Evolutionary conservation across 2,329 filamentous ascomycete species (phyloP).

Genomic region (Colletotrichum musae): DNA sequence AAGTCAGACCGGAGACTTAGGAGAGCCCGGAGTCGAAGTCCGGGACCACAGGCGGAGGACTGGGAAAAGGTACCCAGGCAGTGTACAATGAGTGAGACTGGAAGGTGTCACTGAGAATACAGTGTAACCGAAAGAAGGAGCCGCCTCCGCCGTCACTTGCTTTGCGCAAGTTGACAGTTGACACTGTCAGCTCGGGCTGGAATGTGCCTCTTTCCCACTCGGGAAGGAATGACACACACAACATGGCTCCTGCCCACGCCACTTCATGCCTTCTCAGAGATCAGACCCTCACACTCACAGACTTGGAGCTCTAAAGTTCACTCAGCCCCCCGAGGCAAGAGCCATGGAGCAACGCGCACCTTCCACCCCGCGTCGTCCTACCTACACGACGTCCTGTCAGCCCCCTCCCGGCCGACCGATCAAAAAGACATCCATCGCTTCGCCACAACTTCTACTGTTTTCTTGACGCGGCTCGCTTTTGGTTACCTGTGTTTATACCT

Average conservation of each 20-base stretch:
- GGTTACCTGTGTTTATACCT: conserved; percentile 39
- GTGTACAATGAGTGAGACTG: no score
- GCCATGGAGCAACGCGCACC: conserved; percentile 20
- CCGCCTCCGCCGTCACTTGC: no score
- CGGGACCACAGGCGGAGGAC: no score
- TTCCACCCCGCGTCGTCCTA: no score
- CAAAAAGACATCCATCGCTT: conserved; percentile 2
- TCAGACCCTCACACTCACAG: conserved; percentile 1
- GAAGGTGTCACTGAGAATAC: no score
- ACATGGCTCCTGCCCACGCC: conserved; percentile 21
- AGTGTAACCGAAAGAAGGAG: no score
- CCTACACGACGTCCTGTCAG: no score
- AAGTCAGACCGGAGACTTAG: no score
- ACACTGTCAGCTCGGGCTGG: background rate
- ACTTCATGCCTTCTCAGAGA: conserved; percentile 31
- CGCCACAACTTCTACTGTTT: conserved; percentile 2
- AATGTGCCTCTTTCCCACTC: conserved; percentile 17
- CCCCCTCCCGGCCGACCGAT: background rate
- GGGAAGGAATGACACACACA: conserved; percentile 36
- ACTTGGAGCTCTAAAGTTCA: conserved; percentile 4
- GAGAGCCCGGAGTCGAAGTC: no score
- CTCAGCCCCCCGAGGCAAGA: conserved; percentile 23
- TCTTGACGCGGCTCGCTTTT: conserved; percentile 33
- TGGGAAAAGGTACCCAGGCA: no score
- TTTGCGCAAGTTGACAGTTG: no score